phyloP scores from a whole-genome alignment of 306 rosid genomes.

The Trichosanthes truncata region DNA sequence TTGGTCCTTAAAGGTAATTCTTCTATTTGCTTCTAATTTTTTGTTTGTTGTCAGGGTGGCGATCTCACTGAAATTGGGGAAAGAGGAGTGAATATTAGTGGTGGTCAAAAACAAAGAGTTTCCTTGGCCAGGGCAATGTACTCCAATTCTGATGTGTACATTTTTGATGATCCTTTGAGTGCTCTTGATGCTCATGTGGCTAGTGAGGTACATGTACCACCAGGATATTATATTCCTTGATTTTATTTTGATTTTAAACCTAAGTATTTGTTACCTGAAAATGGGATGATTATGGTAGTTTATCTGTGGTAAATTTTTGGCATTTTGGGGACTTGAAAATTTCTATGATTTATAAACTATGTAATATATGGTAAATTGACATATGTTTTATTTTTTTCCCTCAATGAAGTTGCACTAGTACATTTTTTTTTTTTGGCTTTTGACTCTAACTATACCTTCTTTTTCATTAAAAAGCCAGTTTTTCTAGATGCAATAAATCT shows the following conservation, averaged over 20 bases:
- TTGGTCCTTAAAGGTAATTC: background rate
- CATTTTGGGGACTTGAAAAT: background rate
- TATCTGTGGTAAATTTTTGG: background rate
- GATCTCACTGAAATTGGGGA: conserved; percentile 91
- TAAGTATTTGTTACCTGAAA: background rate
- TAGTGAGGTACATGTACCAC: conserved; percentile 41
- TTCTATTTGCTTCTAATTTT: background rate
- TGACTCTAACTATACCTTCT: background rate
- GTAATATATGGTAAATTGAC: background rate
- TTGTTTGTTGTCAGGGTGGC: conserved; percentile 31
- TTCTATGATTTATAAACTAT: background rate
- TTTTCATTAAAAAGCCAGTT: background rate
- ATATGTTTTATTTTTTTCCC: background rate
- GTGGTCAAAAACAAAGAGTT: conserved; percentile 92
- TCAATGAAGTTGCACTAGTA: background rate
- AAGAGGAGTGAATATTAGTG: conserved; percentile 89
- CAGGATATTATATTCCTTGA: background rate
- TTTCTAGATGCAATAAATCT: background rate
- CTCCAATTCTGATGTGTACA: no score
- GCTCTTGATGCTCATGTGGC: conserved; percentile 92
- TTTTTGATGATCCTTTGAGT: no score
- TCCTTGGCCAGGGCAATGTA: conserved; percentile 83
- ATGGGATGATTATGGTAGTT: background rate
- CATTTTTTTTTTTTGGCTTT: background rate
- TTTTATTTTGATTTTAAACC: no score